Evolutionary conservation across 73 alveolate genomes (phyloP).

Genomic region (Tetrahymena malaccensis): DNA sequence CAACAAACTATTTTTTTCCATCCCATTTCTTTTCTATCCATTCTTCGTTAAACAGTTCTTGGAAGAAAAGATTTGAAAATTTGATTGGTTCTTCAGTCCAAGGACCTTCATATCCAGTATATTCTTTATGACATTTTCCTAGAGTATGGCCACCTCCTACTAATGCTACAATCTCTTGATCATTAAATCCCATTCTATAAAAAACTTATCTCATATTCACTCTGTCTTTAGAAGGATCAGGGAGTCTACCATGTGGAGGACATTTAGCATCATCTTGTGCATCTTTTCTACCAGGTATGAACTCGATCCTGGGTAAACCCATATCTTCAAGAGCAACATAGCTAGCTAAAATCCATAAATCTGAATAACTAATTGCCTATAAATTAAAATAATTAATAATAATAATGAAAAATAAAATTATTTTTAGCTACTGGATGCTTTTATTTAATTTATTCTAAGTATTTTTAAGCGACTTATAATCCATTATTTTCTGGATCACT

Average conservation of each 20-base stretch:
- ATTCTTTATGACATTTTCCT: conserved; percentile 43
- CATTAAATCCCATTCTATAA: conserved; percentile 45
- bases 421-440: conserved; percentile 42
- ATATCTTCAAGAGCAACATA: conserved; percentile 63
- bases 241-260: conserved; percentile 43
- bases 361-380: conserved; percentile 32
- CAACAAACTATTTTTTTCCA: background rate
- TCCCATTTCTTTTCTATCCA: background rate
- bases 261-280: conserved; percentile 14
- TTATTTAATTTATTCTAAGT: conserved; percentile 39
- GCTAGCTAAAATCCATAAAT: conserved; percentile 51
- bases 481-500: conserved; percentile 45
- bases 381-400: background rate
- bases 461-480: conserved; percentile 38
- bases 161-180: conserved; percentile 53
- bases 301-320: conserved; percentile 58
- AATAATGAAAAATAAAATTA: conserved; percentile 41
- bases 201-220: conserved; percentile 19
- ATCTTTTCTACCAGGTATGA: conserved; percentile 60
- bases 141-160: conserved; percentile 58
- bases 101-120: conserved; percentile 46
- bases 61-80: conserved; percentile 58
- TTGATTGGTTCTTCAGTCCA: conserved; percentile 62
- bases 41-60: conserved; percentile 45
- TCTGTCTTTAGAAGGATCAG: conserved; percentile 2